Percentiles rank a stretch among this genome's conserved stretches.
phyloP scores from a whole-genome alignment of 2,329 filamentous ascomycete species.

The Microthyrium microscopicum region DNA sequence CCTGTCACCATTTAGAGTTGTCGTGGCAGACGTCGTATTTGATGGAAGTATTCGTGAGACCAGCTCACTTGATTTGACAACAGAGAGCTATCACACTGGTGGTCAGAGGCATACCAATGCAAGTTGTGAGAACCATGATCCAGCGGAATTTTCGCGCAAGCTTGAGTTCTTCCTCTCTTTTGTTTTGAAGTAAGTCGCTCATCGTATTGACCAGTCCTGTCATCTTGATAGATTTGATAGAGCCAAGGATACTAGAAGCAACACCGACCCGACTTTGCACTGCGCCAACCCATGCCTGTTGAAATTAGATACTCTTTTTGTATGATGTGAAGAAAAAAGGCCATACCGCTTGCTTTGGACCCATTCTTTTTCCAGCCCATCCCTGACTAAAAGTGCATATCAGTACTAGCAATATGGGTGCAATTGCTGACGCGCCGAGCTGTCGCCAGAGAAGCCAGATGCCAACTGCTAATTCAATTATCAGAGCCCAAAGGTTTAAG shows the following conservation, averaged over 20 bases:
- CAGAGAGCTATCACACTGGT: too few relatives aligned
- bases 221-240: constrained; percentile 4
- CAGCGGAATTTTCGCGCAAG: constrained; percentile 4
- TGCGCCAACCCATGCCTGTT: neutral
- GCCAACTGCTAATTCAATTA: constrained; percentile 4
- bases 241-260: neutral
- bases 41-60: too few relatives aligned
- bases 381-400: constrained; percentile 1
- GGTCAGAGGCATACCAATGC: constrained; percentile 1
- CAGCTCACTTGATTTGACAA: too few relatives aligned
- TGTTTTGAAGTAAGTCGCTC: constrained; percentile 3
- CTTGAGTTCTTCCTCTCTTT: constrained; percentile 3
- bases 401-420: constrained; percentile 1
- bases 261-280: constrained; percentile 1
- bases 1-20: too few relatives aligned
- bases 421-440: constrained; percentile 2
- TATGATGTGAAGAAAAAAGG: too few relatives aligned
- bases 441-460: constrained; percentile 5
- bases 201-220: constrained; percentile 1
- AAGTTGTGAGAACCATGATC: constrained; percentile 5
- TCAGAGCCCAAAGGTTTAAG: constrained; percentile 3
- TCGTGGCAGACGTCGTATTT: too few relatives aligned
- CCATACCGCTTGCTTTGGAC: neutral
- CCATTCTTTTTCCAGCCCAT: neutral
- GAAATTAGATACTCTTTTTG: neutral